Evolutionary conservation across 116 monocot genomes (phyloP).

Genomic region (Cymodocea nodosa): DNA sequence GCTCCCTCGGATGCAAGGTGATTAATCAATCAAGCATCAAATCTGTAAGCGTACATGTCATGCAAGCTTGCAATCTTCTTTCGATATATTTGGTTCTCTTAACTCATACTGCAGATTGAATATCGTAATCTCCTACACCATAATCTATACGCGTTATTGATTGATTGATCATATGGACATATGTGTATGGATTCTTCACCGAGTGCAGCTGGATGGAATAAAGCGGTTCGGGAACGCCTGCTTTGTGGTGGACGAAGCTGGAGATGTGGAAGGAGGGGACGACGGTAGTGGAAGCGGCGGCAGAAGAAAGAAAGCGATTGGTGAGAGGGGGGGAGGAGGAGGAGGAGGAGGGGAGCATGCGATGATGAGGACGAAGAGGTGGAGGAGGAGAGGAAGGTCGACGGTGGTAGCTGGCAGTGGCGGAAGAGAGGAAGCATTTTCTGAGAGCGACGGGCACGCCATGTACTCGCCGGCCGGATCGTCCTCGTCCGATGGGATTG

Average conservation of each 20-base stretch:
- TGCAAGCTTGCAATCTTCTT: no score
- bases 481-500: not conserved
- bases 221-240: slow-evolving; percentile 48
- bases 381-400: slow-evolving; percentile 1
- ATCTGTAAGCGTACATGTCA: no score
- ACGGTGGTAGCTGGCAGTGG: not conserved
- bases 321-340: not conserved
- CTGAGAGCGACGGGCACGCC: not conserved
- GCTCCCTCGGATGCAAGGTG: slow-evolving; percentile 96
- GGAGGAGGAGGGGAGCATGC: slow-evolving; percentile 2
- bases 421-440: not conserved
- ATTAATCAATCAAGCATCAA: not conserved
- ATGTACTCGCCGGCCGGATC: not conserved
- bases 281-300: slow-evolving; percentile 4
- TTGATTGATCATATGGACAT: no score
- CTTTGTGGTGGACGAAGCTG: slow-evolving; percentile 21
- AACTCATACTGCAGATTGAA: no score
- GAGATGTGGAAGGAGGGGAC: not conserved
- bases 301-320: not conserved
- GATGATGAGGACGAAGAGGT: not conserved
- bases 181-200: no score
- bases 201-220: slow-evolving; percentile 47
- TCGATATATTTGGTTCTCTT: no score
- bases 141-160: no score
- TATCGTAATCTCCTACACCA: no score